These are phyloP conservation scores for Pyricularia sp. DNA, from an alignment of 2,329 filamentous ascomycete species.

Conservation along the genomic window DNA sequence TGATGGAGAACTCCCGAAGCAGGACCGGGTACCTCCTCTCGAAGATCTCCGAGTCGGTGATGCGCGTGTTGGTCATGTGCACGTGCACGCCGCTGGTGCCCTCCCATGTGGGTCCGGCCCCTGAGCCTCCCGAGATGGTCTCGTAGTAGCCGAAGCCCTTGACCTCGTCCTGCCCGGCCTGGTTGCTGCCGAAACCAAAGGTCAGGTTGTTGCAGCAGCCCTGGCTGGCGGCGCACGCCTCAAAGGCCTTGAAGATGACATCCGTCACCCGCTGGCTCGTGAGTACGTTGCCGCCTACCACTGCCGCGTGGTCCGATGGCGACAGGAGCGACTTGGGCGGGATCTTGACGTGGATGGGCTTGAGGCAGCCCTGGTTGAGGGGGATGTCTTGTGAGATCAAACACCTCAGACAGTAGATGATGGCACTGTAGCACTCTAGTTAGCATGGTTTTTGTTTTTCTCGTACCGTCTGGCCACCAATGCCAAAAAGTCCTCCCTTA, in stretches of 20 bases:
- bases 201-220: conserved; percentile 21
- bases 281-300: conserved; percentile 27
- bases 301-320: conserved; percentile 13
- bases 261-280: conserved; percentile 21
- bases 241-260: conserved; percentile 18
- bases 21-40: conserved; percentile 22
- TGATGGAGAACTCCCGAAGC: conserved; percentile 18
- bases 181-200: conserved; percentile 14
- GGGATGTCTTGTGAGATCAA: conserved; percentile 23
- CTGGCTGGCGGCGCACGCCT: conserved; percentile 14
- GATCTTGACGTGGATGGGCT: conserved; percentile 19
- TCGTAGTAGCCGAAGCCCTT: conserved; percentile 18
- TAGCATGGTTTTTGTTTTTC: not conserved
- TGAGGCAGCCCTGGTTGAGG: conserved; percentile 24
- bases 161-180: conserved; percentile 13
- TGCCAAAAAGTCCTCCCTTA: not conserved
- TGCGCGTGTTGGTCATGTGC: conserved; percentile 20
- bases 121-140: conserved; percentile 20
- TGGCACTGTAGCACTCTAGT: conserved; percentile 11
- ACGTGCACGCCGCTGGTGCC: conserved; percentile 17
- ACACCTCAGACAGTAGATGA: conserved; percentile 25
- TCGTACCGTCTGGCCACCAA: not conserved
- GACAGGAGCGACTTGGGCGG: conserved; percentile 20
- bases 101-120: conserved; percentile 17
- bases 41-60: conserved; percentile 20